Evolutionary conservation across 1,284 basidiomycete genomes (phyloP).

Genomic region (Ceratobasidium sp.): DNA sequence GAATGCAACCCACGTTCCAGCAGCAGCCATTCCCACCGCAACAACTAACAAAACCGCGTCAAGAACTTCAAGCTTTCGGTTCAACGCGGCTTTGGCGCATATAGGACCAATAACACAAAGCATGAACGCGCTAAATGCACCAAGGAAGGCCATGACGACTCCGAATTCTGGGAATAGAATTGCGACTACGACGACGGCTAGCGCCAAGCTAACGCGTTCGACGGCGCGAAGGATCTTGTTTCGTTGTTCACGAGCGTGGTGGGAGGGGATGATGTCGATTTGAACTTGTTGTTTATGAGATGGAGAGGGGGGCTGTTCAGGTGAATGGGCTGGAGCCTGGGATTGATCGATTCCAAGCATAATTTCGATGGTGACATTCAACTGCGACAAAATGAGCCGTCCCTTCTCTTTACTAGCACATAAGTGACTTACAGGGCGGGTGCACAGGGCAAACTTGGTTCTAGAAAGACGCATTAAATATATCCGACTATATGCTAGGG

Average conservation of each 20-base stretch:
- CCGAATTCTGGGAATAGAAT: constrained; percentile 85
- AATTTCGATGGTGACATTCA: constrained; percentile 80
- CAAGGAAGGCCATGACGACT: constrained; percentile 87
- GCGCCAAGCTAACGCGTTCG: constrained; percentile 66
- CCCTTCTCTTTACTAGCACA: too few relatives aligned
- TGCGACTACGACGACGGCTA: constrained; percentile 69
- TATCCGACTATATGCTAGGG: neutral
- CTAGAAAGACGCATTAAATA: constrained; percentile 52
- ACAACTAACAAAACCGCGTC: constrained; percentile 65
- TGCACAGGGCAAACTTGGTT: constrained; percentile 86
- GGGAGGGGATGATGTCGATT: constrained; percentile 43
- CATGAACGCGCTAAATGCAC: constrained; percentile 83
- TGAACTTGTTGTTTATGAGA: constrained; percentile 44
- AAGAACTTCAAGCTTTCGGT: constrained; percentile 55
- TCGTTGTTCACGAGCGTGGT: constrained; percentile 47
- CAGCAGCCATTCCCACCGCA: constrained; percentile 69
- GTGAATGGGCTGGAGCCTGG: constrained; percentile 49
- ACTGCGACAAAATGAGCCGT: constrained; percentile 50
- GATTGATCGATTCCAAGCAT: constrained; percentile 66
- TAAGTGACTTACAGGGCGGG: constrained; percentile 73
- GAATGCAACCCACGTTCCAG: constrained; percentile 63
- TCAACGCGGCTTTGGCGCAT: constrained; percentile 64
- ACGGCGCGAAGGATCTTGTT: constrained; percentile 59
- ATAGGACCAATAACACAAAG: constrained; percentile 83
- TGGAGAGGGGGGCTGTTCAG: constrained; percentile 50